Conservation (phyloP, 345 rosid genomes). For the Eutrema heterophyllum region DNA sequence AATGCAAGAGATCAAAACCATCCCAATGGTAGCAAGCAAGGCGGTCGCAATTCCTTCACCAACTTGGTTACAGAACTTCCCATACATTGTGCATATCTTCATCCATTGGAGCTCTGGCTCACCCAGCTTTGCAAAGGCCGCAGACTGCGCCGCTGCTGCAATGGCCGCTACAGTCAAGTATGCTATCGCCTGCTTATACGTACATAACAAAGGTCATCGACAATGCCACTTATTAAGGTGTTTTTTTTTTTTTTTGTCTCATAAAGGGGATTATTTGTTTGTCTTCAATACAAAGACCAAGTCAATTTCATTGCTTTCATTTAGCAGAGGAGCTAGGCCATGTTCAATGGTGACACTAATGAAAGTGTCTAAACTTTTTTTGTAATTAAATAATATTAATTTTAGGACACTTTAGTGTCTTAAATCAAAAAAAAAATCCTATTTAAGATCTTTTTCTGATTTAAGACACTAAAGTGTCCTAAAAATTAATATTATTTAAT, state of each 20-base stretch:
- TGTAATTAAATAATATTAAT: no score
- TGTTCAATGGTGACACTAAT: no score
- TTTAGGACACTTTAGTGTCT: no score
- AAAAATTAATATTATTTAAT: no score
- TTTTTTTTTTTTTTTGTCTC: no score
- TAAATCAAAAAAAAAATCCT: no score
- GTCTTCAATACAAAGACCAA: not conserved
- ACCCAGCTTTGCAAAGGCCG: constrained; percentile 76
- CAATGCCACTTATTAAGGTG: not conserved
- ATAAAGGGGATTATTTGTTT: not conserved
- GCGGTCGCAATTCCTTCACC: constrained; percentile 70
- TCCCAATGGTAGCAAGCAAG: constrained; percentile 45
- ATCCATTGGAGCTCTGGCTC: constrained; percentile 85
- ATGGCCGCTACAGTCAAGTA: constrained; percentile 62
- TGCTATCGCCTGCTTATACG: constrained; percentile 58
- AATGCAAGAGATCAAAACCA: constrained; percentile 55
- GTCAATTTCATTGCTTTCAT: not conserved
- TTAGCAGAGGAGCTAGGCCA: not conserved
- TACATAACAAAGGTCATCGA: not conserved
- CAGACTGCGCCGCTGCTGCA: constrained; percentile 73
- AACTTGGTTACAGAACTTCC: constrained; percentile 77
- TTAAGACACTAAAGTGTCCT: no score
- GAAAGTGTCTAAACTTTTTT: no score
- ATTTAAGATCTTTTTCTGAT: no score
- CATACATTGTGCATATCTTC: constrained; percentile 73